Base-by-base conservation (phyloP, 371 early-diverging fungal species). In the Saksenaea oblongispora region DNA sequence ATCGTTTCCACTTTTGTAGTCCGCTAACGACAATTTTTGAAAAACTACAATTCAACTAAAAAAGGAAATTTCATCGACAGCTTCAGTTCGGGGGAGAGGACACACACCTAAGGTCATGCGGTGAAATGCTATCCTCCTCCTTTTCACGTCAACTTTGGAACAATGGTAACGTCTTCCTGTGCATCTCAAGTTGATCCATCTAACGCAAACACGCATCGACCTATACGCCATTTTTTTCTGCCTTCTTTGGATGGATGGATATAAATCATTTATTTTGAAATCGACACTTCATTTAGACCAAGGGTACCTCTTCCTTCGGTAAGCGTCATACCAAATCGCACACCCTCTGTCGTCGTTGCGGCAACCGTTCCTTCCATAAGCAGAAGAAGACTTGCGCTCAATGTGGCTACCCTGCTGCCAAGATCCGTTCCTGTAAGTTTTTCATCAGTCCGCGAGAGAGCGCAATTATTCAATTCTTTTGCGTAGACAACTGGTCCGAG, bases 281-380 rank as follows among this genome's bases (percentile, higher is more conserved):
- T 31, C 31, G 31, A 31, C 31, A 31, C 31, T 47, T 24, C 57
- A 47, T 58, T 66, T 78, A 92, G 97, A 91, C 95, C 76, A 99
- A 98, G 91, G 99, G 99, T 92, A 99, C 99, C 76, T 87, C 94
- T 72, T 92, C 95, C 79, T 96, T 98, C 88, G 99, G 99, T 93
- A 98, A 96, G 88, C 94, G 97, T 80, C 97, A 98, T 91, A 95
- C 92, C 89, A 97, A 97, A 90, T 92, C 98, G 72, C 99, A 98
- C 93, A 91, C 93, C 55, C 87, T 98, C 76, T 99, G 99, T 90
- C 87, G 91, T 76, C 91, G 99, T 76, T 99, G 99, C 84, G 99
- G 99, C 56, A 89, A 89, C 70, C 94, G 96, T 71, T 87, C 98
- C 63, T 99, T 95, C 93, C 99, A 99, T 92, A 96, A 93, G 90